Conservation (phyloP, 2,329 filamentous ascomycete species). For the Dryadomyces quercus-mongolicae region DNA sequence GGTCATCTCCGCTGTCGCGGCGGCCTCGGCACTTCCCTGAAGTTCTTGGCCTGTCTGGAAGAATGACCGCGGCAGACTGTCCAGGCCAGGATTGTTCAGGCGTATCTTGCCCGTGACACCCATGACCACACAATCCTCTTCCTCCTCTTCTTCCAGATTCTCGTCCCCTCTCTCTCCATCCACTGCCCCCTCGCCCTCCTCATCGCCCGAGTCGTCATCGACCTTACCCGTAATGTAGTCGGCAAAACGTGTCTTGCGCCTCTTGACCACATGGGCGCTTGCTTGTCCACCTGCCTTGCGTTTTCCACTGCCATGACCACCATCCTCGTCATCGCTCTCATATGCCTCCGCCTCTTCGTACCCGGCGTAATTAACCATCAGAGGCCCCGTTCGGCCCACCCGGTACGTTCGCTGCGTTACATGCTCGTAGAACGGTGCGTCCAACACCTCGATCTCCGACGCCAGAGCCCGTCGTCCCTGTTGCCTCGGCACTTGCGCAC, state of each 20-base stretch:
- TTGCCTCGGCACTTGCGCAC: conserved; percentile 9
- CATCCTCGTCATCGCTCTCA: not conserved
- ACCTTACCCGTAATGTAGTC: conserved; percentile 9
- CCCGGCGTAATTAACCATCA: not conserved
- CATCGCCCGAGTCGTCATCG: not conserved
- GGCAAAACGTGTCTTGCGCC: conserved; percentile 1
- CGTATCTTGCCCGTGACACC: not conserved
- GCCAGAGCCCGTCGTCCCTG: conserved; percentile 22
- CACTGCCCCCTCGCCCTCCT: not conserved
- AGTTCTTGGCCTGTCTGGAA: not conserved
- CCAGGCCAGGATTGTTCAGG: conserved; percentile 9
- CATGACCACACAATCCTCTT: not conserved
- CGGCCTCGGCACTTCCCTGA: not conserved
- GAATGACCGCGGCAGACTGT: conserved; percentile 10
- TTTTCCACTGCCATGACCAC: not conserved
- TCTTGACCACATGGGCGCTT: not conserved
- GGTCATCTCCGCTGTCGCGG: not conserved
- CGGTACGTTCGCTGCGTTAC: conserved; percentile 1
- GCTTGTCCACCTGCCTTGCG: not conserved
- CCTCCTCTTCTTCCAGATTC: not conserved
- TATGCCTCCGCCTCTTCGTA: not conserved
- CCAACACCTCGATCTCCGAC: conserved; percentile 33
- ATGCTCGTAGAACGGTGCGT: conserved; percentile 35
- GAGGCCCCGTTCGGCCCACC: not conserved
- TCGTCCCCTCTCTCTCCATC: not conserved